Conservation (phyloP, 305 asterid species). For the Solanum hybrid region DNA sequence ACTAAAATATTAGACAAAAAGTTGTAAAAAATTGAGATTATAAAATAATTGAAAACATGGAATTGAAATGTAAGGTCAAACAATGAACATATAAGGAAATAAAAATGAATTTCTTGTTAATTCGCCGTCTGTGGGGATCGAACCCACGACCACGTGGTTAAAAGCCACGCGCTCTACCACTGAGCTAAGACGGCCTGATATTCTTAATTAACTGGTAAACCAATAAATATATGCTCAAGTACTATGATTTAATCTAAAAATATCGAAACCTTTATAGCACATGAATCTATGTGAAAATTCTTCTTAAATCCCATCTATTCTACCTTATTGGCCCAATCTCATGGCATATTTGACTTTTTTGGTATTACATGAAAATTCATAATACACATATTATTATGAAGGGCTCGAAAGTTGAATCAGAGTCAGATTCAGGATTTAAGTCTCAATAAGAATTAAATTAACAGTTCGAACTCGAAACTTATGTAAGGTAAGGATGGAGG, state of each 20-base stretch:
- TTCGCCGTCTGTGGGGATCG: slow-evolving; percentile 59
- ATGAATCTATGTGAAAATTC: neutral
- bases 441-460: fast-evolving
- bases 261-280: neutral
- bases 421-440: neutral
- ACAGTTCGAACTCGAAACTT: neutral
- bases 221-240: fast-evolving
- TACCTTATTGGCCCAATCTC: neutral
- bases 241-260: too few relatives aligned
- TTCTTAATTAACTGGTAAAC: fast-evolving
- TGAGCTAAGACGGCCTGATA: neutral
- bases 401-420: fast-evolving
- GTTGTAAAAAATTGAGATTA: neutral
- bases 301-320: neutral
- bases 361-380: neutral
- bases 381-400: too few relatives aligned
- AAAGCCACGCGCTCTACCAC: slow-evolving; percentile 87
- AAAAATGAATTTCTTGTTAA: neutral
- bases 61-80: neutral
- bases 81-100: neutral
- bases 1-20: neutral
- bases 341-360: neutral
- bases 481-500: neutral
- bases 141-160: slow-evolving; percentile 97
- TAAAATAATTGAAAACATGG: neutral